Evolutionary conservation across 1,284 basidiomycete genomes (phyloP).

Genomic region (Leccinum fallax): DNA sequence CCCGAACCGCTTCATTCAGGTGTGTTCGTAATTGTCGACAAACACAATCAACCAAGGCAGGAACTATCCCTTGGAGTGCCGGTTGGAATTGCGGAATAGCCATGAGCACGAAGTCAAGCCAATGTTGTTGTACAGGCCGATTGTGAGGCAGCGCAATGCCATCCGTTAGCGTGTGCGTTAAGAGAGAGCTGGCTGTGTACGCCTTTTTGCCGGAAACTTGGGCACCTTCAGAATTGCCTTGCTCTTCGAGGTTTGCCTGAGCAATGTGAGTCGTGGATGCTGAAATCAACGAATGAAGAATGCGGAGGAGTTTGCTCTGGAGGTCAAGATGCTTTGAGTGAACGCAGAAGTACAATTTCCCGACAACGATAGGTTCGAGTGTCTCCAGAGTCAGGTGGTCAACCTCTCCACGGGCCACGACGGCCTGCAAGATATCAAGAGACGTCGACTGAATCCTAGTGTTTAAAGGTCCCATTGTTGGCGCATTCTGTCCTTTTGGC

Average conservation of each 20-base stretch:
- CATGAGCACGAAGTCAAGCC: conserved; percentile 96
- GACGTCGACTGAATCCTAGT: conserved; percentile 69
- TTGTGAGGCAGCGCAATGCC: conserved; percentile 75
- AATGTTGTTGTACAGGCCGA: conserved; percentile 85
- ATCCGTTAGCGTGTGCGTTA: conserved; percentile 80
- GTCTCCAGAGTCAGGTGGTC: conserved; percentile 58
- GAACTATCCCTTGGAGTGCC: conserved; percentile 65
- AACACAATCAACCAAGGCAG: conserved; percentile 80
- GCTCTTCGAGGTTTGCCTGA: conserved; percentile 31
- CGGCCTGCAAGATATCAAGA: conserved; percentile 81
- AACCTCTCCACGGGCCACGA: conserved; percentile 81
- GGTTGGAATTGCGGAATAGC: conserved; percentile 84
- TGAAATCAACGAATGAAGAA: conserved; percentile 84
- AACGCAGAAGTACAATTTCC: conserved; percentile 76
- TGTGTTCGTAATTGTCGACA: conserved; percentile 72
- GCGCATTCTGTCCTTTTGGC: conserved; percentile 49
- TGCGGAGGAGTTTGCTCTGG: conserved; percentile 91
- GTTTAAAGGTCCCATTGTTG: conserved; percentile 64
- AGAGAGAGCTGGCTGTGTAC: conserved; percentile 64
- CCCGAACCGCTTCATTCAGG: conserved; percentile 57
- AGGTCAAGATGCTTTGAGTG: conserved; percentile 74
- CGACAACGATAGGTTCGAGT: conserved; percentile 73
- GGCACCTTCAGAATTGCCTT: conserved; percentile 32
- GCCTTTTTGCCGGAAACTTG: conserved; percentile 25
- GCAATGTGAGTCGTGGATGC: conserved; percentile 44